Conservation (phyloP, 306 rosid species). For the Leucaena leucocephala region DNA sequence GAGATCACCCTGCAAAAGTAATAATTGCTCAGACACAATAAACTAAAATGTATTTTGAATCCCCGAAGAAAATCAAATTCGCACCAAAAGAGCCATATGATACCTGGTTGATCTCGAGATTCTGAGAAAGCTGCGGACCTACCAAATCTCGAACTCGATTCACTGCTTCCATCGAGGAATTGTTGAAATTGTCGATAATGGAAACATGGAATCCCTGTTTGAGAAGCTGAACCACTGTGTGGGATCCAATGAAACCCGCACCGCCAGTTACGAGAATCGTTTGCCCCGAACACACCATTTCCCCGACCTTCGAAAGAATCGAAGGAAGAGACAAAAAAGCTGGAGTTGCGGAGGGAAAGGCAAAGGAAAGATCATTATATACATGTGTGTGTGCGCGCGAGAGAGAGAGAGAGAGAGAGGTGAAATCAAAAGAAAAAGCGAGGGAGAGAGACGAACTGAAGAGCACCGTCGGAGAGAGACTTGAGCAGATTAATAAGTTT, state of each 20-base stretch:
- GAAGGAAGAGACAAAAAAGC: not conserved
- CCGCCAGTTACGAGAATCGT: conserved; percentile 76
- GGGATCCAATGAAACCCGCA: conserved; percentile 81
- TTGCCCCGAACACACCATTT: conserved; percentile 48
- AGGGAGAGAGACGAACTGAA: conserved; percentile 7
- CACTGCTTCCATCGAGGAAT: conserved; percentile 64
- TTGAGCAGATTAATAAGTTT: not conserved
- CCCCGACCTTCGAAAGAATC: not conserved
- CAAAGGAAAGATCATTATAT: not conserved
- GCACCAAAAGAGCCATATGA: not conserved
- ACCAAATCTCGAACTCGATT: conserved; percentile 63
- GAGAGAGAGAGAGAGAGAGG: not conserved
- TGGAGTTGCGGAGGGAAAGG: not conserved
- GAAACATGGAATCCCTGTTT: conserved; percentile 60
- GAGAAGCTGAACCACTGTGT: conserved; percentile 80
- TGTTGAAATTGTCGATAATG: conserved; percentile 67
- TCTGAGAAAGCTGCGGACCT: conserved; percentile 58
- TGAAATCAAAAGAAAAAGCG: conserved; percentile 7
- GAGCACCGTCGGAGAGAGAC: not conserved
- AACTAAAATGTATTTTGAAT: not conserved
- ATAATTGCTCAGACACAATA: not conserved
- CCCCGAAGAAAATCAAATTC: not conserved
- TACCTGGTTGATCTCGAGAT: conserved; percentile 63
- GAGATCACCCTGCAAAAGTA: conserved; percentile 58
- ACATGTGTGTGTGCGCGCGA: not conserved